Percentiles rank a stretch among this genome's conserved stretches.
Evolutionary conservation across 2,329 filamentous ascomycete genomes (phyloP).

Genomic region (Sporothrix euskadiensis): DNA sequence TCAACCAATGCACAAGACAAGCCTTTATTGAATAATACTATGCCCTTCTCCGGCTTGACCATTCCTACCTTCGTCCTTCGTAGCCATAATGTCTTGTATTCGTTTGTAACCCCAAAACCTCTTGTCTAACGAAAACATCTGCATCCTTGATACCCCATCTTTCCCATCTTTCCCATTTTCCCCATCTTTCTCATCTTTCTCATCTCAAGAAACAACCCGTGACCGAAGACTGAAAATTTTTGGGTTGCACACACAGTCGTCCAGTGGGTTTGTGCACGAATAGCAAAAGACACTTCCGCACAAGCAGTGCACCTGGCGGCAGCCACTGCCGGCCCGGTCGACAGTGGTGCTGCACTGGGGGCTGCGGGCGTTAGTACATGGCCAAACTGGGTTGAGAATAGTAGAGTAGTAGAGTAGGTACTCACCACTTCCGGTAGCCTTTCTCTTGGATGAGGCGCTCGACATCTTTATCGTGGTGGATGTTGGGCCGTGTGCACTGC

Average conservation of each 20-base stretch:
- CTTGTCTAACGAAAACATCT: too few relatives aligned
- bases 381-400: not conserved
- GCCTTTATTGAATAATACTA: not conserved
- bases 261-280: not conserved
- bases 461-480: not conserved
- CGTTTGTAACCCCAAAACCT: not conserved
- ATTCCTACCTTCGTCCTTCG: not conserved
- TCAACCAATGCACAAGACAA: not conserved
- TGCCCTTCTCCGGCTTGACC: not conserved
- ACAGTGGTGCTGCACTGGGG: not conserved
- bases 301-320: conserved; percentile 5
- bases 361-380: not conserved
- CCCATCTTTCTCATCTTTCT: not conserved
- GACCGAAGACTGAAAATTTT: not conserved
- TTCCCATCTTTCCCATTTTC: not conserved
- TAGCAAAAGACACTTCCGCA: conserved; percentile 12
- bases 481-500: conserved; percentile 4
- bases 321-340: not conserved
- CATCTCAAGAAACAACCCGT: not conserved
- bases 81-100: not conserved
- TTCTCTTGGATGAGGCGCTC: not conserved
- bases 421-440: conserved; percentile 6
- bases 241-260: conserved; percentile 1
- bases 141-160: not conserved
- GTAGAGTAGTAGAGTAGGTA: not conserved